phyloP scores from a whole-genome alignment of 2,329 filamentous ascomycete genomes.

The Talaromyces sp. region DNA sequence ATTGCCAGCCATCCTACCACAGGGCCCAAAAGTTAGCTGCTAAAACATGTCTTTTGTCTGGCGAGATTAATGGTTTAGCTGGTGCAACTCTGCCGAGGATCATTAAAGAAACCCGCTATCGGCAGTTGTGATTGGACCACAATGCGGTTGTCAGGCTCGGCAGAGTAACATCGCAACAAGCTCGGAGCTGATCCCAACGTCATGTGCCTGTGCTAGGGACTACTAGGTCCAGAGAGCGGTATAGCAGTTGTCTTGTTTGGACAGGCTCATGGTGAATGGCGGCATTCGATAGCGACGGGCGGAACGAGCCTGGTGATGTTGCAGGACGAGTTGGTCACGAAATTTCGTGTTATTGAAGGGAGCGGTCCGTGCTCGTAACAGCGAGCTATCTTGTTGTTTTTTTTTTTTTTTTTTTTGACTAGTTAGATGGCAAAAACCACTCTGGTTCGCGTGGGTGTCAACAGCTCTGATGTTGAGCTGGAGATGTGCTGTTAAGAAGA shows the following conservation, averaged over 20 bases:
- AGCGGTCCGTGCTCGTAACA: not conserved
- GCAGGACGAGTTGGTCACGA: not conserved
- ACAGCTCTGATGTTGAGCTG: no score
- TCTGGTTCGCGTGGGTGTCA: no score
- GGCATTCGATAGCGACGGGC: not conserved
- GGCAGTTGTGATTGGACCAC: not conserved
- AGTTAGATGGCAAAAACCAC: not conserved
- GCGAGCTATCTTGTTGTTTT: not conserved
- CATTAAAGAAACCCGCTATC: not conserved
- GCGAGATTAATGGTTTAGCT: not conserved
- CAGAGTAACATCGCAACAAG: not conserved
- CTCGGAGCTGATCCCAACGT: not conserved
- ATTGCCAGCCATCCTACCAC: not conserved
- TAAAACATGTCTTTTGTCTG: not conserved
- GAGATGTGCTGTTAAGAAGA: not conserved
- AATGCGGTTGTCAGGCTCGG: not conserved
- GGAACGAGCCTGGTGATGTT: not conserved
- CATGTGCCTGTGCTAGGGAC: not conserved
- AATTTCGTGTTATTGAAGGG: not conserved
- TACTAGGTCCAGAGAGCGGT: not conserved
- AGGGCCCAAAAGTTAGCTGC: not conserved
- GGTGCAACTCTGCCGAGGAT: not conserved
- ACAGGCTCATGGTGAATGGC: not conserved
- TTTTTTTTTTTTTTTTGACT: not conserved
- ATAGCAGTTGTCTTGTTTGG: not conserved